phyloP scores from a whole-genome alignment of 2,329 filamentous ascomycete species.

The Fonsecaea multimorphosa region DNA sequence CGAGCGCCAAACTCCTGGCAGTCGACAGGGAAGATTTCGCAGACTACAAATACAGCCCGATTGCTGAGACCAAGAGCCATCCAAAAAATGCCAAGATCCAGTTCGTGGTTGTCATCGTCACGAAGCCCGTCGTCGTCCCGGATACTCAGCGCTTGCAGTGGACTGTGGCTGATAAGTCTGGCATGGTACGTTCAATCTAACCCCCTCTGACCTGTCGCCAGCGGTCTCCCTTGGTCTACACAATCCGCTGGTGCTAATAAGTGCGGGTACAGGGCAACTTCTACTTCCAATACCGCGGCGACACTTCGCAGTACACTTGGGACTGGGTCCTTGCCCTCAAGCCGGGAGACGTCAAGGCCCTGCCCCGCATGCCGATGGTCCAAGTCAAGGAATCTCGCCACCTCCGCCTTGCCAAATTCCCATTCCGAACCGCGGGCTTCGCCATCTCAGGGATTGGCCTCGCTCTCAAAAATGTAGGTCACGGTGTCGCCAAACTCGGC shows the following conservation, averaged over 20 bases:
- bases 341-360: constrained; percentile 34
- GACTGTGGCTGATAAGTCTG: constrained; percentile 36
- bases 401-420: constrained; percentile 32
- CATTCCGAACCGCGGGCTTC: constrained; percentile 32
- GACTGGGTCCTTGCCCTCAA: constrained; percentile 36
- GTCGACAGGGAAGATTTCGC: constrained; percentile 31
- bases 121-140: constrained; percentile 30
- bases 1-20: constrained; percentile 29
- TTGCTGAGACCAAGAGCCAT: constrained; percentile 28
- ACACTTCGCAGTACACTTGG: constrained; percentile 36
- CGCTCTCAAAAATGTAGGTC: constrained; percentile 27
- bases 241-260: not conserved
- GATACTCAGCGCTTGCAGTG: constrained; percentile 32
- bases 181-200: constrained; percentile 30
- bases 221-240: not conserved
- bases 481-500: constrained; percentile 33
- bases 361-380: constrained; percentile 37
- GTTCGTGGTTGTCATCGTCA: constrained; percentile 35
- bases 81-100: constrained; percentile 37
- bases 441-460: constrained; percentile 29
- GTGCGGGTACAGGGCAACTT: constrained; percentile 34
- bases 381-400: constrained; percentile 33
- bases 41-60: constrained; percentile 35
- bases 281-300: constrained; percentile 39
- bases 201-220: not conserved